Evolutionary conservation across 441 rosid genomes (phyloP).

Genomic region (Bocquillonia castaneifolia): DNA sequence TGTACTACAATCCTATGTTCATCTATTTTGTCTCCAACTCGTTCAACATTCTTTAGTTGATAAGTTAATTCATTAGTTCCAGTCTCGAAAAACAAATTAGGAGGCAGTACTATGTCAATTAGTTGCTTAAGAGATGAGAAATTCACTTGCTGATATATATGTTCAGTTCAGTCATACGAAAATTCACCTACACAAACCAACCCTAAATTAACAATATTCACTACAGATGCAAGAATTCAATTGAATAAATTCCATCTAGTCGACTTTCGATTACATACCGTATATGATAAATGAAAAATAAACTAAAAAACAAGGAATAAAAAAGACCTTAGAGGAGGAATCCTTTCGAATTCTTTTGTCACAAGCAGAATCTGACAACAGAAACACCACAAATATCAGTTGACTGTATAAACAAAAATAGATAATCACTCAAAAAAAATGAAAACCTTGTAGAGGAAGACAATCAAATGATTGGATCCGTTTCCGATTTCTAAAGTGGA

Average conservation of each 20-base stretch:
- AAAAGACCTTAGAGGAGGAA: slow-evolving; percentile 38
- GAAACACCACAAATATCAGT: not conserved
- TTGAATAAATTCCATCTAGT: too few species aligned
- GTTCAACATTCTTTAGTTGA: slow-evolving; percentile 7
- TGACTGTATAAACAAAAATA: not conserved
- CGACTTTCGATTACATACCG: too few species aligned
- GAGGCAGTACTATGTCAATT: slow-evolving; percentile 22
- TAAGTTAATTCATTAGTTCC: slow-evolving; percentile 22
- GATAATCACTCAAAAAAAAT: not conserved
- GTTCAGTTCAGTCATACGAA: slow-evolving; percentile 22
- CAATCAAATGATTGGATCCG: slow-evolving; percentile 32
- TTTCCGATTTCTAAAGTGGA: slow-evolving; percentile 39
- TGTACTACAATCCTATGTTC: slow-evolving; percentile 1
- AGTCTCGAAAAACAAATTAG: slow-evolving; percentile 29
- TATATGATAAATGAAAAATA: too few species aligned
- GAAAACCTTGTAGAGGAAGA: slow-evolving; percentile 11
- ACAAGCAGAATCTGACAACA: slow-evolving; percentile 21
- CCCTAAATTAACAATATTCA: not conserved
- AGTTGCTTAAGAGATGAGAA: slow-evolving; percentile 10
- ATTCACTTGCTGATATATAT: too few species aligned
- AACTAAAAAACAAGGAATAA: too few species aligned
- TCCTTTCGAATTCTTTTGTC: slow-evolving; percentile 37
- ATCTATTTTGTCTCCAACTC: slow-evolving; percentile 22
- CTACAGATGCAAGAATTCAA: not conserved
- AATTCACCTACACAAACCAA: slow-evolving; percentile 35